Evolutionary conservation across 1,139 yeast species (phyloP).

Genomic region (Yamadazyma dendronema): DNA sequence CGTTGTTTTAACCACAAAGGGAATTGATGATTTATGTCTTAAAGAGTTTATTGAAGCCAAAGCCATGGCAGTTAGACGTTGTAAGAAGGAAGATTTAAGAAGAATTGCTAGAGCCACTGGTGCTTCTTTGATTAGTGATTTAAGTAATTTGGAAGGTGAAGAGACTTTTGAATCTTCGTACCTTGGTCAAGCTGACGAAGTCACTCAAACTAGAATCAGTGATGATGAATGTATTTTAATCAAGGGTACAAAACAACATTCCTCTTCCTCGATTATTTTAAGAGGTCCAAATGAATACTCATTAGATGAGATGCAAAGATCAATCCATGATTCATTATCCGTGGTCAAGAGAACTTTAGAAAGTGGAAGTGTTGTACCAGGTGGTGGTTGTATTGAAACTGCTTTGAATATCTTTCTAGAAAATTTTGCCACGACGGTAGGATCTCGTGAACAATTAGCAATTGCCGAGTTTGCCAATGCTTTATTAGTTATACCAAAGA

Average conservation of each 20-base stretch:
- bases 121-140: conserved; percentile 81
- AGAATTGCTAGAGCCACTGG: conserved; percentile 98
- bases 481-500: conserved; percentile 88
- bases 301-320: conserved; percentile 97
- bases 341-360: conserved; percentile 97
- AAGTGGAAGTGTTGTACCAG: conserved; percentile 93
- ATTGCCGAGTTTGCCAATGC: conserved; percentile 97
- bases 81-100: conserved; percentile 94
- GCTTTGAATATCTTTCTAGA: conserved; percentile 94
- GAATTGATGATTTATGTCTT: conserved; percentile 94
- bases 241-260: conserved; percentile 91
- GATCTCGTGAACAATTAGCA: conserved; percentile 96
- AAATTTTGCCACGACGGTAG: conserved; percentile 96
- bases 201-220: conserved; percentile 83
- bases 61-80: conserved; percentile 96
- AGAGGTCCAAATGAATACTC: conserved; percentile 97
- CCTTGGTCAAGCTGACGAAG: conserved; percentile 91
- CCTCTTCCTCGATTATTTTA: conserved; percentile 85
- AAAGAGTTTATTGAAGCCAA: conserved; percentile 95
- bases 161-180: conserved; percentile 89
- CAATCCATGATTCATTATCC: conserved; percentile 88
- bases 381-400: conserved; percentile 98
- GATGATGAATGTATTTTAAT: conserved; percentile 97
- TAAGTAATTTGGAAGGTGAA: conserved; percentile 96
- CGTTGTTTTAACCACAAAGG: conserved; percentile 94